Percentiles rank a stretch among this genome's conserved stretches.
phyloP scores from a whole-genome alignment of 2,329 filamentous ascomycete genomes.

The Nemania sp. region DNA sequence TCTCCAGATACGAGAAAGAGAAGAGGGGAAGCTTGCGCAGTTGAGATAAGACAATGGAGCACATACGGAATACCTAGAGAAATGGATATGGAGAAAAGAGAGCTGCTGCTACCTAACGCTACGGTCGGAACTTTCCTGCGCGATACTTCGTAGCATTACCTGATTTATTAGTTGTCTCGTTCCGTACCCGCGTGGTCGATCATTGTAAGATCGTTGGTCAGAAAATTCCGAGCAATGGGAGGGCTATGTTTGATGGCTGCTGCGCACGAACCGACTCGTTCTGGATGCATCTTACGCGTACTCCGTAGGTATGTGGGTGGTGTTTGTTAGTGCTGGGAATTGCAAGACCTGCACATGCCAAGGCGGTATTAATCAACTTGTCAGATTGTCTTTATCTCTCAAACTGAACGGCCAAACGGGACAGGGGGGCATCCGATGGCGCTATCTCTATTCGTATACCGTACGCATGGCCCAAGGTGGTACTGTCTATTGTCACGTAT shows the following conservation, averaged over 20 bases:
- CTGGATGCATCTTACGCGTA: not conserved
- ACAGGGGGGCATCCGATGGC: conserved; percentile 21
- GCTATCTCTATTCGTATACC: conserved; percentile 6
- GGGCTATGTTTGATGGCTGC: too few species aligned
- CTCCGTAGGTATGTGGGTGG: not conserved
- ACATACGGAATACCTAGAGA: not conserved
- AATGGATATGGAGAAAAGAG: not conserved
- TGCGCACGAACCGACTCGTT: too few species aligned
- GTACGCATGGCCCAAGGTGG: not conserved
- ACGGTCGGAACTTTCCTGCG: not conserved
- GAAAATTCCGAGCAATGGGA: too few species aligned
- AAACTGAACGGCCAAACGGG: too few species aligned
- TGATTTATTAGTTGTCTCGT: not conserved
- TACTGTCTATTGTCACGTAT: not conserved
- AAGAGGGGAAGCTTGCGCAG: conserved; percentile 17
- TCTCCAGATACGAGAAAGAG: conserved; percentile 20
- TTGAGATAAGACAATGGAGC: not conserved
- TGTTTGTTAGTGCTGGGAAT: too few species aligned
- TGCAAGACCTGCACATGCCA: not conserved
- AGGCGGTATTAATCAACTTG: conserved; percentile 9
- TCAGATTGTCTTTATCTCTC: conserved; percentile 18
- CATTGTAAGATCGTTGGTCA: too few species aligned
- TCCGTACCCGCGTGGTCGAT: too few species aligned
- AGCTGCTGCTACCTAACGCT: not conserved
- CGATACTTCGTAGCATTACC: not conserved